A percentile compares a stretch with the other conserved stretches of the same genome.
phyloP scores from a whole-genome alignment of 192 early-diverging fungal genomes.

The Coemansia sp. region DNA sequence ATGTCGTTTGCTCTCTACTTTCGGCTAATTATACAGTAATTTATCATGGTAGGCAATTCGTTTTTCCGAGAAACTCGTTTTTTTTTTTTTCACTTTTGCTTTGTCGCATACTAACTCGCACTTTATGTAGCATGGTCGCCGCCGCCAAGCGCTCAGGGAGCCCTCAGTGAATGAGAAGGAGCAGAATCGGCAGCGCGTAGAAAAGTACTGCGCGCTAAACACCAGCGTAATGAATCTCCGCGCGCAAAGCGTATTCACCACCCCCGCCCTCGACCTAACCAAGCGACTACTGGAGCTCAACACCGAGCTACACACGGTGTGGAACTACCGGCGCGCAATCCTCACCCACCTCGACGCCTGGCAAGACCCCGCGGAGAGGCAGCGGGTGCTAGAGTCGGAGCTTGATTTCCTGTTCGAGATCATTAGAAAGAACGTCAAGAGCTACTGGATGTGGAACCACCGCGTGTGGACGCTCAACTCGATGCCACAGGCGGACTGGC shows the following conservation, averaged over 20 bases:
- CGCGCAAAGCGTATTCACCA: conserved; percentile 14
- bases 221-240: conserved; percentile 22
- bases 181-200: conserved; percentile 31
- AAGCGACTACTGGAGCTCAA: conserved; percentile 72
- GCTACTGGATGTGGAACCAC: conserved; percentile 98
- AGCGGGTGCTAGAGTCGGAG: conserved; percentile 55
- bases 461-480: conserved; percentile 82
- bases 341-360: conserved; percentile 37
- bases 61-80: neutral
- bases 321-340: conserved; percentile 87
- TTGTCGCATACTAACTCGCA: too few species aligned
- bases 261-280: conserved; percentile 63
- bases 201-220: conserved; percentile 44
- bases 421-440: conserved; percentile 81
- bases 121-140: conserved; percentile 31
- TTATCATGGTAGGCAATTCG: neutral
- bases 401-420: conserved; percentile 73
- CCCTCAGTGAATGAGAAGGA: conserved; percentile 25
- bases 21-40: conserved; percentile 11
- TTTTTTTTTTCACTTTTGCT: neutral
- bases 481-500: conserved; percentile 77
- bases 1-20: neutral
- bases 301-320: conserved; percentile 91
- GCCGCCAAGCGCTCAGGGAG: conserved; percentile 34
- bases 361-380: conserved; percentile 12